Evolutionary conservation across 2,329 filamentous ascomycete genomes (phyloP).

Genomic region (Penicillium polonicum): DNA sequence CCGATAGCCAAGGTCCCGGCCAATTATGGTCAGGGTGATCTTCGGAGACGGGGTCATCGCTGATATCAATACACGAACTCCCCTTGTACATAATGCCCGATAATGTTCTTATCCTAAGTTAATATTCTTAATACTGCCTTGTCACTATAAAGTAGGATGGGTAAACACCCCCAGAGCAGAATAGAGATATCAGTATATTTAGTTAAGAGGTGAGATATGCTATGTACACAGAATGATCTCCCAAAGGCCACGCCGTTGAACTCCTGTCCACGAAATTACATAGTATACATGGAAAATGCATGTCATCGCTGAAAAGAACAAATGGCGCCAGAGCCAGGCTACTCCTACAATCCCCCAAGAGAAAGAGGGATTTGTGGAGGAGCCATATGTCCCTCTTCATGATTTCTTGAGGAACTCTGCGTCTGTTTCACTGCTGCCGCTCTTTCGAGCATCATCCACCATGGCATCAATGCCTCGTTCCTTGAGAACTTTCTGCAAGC

Average conservation of each 20-base stretch:
- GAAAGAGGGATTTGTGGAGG: background rate
- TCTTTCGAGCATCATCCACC: constrained; percentile 84
- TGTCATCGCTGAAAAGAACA: constrained; percentile 5
- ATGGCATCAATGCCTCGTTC: constrained; percentile 89
- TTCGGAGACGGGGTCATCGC: constrained; percentile 36
- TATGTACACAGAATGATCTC: background rate
- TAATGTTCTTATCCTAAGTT: constrained; percentile 3
- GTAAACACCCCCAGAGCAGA: background rate
- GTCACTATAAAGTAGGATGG: background rate
- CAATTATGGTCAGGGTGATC: constrained; percentile 34
- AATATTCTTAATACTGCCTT: background rate
- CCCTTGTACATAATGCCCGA: constrained; percentile 12
- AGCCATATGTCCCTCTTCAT: constrained; percentile 5
- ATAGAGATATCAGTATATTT: background rate
- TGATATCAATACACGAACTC: constrained; percentile 17
- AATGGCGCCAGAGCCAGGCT: background rate
- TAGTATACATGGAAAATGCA: background rate
- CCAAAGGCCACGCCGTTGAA: background rate
- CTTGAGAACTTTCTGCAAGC: constrained; percentile 76
- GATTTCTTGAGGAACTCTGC: constrained; percentile 58
- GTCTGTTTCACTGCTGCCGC: constrained; percentile 79
- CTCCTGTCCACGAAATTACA: background rate
- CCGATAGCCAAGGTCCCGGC: constrained; percentile 35
- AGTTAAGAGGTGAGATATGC: constrained; percentile 4
- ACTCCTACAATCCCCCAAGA: background rate